Evolutionary conservation across 2,329 filamentous ascomycete species (phyloP).

Genomic region (Penicillium occitanis): DNA sequence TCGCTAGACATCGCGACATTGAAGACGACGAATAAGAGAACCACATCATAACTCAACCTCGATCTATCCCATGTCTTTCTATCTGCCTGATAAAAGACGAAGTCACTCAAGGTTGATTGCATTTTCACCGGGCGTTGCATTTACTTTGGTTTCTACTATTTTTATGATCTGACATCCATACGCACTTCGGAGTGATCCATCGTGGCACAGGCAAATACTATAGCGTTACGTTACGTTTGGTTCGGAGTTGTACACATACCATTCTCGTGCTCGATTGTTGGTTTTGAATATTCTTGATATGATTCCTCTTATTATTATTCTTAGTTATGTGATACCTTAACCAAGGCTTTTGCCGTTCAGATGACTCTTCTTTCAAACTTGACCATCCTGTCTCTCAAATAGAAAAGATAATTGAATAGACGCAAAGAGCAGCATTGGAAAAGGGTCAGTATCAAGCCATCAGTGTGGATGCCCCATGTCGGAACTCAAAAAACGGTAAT

Average conservation of each 20-base stretch:
- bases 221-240: constrained; percentile 11
- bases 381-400: no score
- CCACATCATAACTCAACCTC: not conserved
- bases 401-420: no score
- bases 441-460: no score
- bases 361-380: no score
- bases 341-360: not conserved
- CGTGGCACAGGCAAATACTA: constrained; percentile 1
- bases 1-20: constrained; percentile 61
- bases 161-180: not conserved
- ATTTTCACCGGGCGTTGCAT: constrained; percentile 12
- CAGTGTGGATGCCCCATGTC: no score
- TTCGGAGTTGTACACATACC: constrained; percentile 1
- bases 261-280: not conserved
- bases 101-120: constrained; percentile 7
- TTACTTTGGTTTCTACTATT: not conserved
- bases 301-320: not conserved
- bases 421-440: no score
- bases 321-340: constrained; percentile 2
- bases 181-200: not conserved
- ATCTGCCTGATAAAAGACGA: not conserved
- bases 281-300: constrained; percentile 1
- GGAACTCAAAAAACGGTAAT: no score
- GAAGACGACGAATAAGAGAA: constrained; percentile 45
- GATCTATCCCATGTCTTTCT: not conserved